phyloP scores from a whole-genome alignment of 495 filamentous ascomycete genomes.

The Collariella sp. region DNA sequence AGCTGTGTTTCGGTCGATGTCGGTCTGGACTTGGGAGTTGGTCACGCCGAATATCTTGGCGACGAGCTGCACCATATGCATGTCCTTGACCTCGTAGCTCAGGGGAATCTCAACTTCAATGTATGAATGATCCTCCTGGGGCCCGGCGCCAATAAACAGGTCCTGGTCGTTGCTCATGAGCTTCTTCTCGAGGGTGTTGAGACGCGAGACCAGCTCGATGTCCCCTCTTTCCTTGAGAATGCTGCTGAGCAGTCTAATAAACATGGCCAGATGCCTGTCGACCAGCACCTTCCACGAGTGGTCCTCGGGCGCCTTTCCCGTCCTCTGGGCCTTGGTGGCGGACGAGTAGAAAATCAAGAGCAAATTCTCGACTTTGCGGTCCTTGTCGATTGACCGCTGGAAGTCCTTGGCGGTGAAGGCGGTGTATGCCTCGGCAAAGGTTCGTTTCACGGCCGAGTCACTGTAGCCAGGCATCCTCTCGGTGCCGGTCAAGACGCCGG shows the following conservation, averaged over 20 bases:
- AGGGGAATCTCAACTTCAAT: slow-evolving; percentile 73
- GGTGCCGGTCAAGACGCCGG: slow-evolving; percentile 67
- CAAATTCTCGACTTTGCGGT: slow-evolving; percentile 87
- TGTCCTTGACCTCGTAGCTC: slow-evolving; percentile 90
- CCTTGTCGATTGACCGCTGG: slow-evolving; percentile 85
- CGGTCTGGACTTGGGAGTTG: slow-evolving; percentile 66
- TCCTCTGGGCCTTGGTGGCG: slow-evolving; percentile 71
- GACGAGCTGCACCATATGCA: slow-evolving; percentile 85
- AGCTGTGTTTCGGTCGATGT: slow-evolving; percentile 71
- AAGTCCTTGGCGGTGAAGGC: slow-evolving; percentile 67
- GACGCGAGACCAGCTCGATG: slow-evolving; percentile 71
- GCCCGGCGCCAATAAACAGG: slow-evolving; percentile 48
- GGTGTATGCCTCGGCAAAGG: slow-evolving; percentile 74
- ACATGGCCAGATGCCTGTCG: slow-evolving; percentile 90
- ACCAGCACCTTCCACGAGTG: slow-evolving; percentile 88
- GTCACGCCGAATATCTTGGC: slow-evolving; percentile 73
- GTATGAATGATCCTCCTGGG: slow-evolving; percentile 48
- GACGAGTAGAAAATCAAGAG: slow-evolving; percentile 73
- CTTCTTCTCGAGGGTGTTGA: slow-evolving; percentile 83
- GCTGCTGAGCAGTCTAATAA: slow-evolving; percentile 75
- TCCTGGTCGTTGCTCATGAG: slow-evolving; percentile 93
- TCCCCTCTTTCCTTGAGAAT: slow-evolving; percentile 76
- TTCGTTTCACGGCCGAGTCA: slow-evolving; percentile 79
- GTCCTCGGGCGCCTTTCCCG: slow-evolving; percentile 73
- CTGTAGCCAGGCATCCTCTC: slow-evolving; percentile 67